Evolutionary conservation across 345 rosid genomes (phyloP), one percentile per base, ranked within the genome.

Genomic region (Mangifera indica): DNA sequence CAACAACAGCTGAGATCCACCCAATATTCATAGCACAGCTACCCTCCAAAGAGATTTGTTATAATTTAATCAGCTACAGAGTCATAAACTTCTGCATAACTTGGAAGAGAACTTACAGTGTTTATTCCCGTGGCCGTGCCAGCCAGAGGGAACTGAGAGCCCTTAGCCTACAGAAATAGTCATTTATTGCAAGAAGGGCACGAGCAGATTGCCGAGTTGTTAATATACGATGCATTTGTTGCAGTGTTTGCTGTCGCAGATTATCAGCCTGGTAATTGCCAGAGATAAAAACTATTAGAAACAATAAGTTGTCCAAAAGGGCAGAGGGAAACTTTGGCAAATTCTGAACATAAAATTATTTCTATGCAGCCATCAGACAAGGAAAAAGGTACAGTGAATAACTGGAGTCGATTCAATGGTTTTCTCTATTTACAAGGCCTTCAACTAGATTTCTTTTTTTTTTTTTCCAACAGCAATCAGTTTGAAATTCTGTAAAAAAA

Each of bases 141-240:
- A 89, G 75, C 95, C 95, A 89, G 7, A 89, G 87, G 46, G 94
- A 87, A 56, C 94, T 89, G 64, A 89, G 90, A 42, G 94, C 94
- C 60, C 92, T 85, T 66, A 89, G 91, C 76, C 91, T 83, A 5
- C 86, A 81, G 82, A 83, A 89, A 61, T 89, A 86, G 70, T 89
- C 94, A 2, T 84, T 80, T 77, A 86, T 79, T n/a, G 90, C 94
- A 17, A 89, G 90, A 71, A 86, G 80, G 3, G 92, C 94, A 10
- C 94, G 91, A 9, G 94, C 94, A 8, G 94, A 87, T 72, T 89
- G 94, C 13, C 94, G 81, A 14, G 91, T 87, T 37, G 94, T 89
- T 72, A 89, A 73, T 76, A 87, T 78, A 17, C 92, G 86, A 67
- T 87, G 95, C 92, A 89, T 72, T 74, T 86, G 95, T 54, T 86